Base-by-base conservation (phyloP, 805 yeast species). In the Yamadazyma paraphyllophila region DNA sequence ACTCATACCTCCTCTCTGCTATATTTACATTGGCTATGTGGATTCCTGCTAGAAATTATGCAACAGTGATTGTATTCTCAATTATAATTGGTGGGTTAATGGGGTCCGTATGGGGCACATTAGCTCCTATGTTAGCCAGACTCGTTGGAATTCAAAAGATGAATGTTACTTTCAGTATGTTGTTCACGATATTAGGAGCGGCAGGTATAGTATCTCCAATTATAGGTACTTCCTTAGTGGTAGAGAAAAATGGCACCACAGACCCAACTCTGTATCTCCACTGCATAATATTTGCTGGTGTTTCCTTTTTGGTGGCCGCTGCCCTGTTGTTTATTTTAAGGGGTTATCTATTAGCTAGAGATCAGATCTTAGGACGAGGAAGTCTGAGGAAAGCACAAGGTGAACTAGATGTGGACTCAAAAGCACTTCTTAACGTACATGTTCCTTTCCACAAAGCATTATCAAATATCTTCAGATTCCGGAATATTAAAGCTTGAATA, bases 31-130 rank as follows among this genome's bases (percentile, higher is more conserved):
- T 67, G 34, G 73, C 67, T 0, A 65, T 69, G 64, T 68, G 73
- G 65, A 53, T 61, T 24, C 84, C 85, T 2, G 76, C 81, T 12
- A 65, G 78, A 46, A 81, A 78, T 53, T 73, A 62, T 47, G 83
- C 83, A 1, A 78, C 84, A 1, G 77, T 81, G 1, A 54, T 81
- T 5, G 73, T 65, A 0, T 77, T 81, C 56, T 78, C 80, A 1
- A 27, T 82, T 12, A 49, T 82, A 4, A 70, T 65, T 52, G 89
- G 89, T 31, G 64, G 71, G 0, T 43, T 77, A 27, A 82, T 82
- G 83, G 88, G 88, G 2, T 66, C 80, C 9, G 65, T 82, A 36
- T 83, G 81, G 77, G 76, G 82, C 3, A 73, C 80, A 2, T 52
- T 75, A 48, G 76, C 82, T 0, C 72, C 85, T 2, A 65, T 80